These are phyloP conservation scores for Cadophora malorum DNA, from an alignment of 2,329 filamentous ascomycete genomes.

Conservation along the genomic window DNA sequence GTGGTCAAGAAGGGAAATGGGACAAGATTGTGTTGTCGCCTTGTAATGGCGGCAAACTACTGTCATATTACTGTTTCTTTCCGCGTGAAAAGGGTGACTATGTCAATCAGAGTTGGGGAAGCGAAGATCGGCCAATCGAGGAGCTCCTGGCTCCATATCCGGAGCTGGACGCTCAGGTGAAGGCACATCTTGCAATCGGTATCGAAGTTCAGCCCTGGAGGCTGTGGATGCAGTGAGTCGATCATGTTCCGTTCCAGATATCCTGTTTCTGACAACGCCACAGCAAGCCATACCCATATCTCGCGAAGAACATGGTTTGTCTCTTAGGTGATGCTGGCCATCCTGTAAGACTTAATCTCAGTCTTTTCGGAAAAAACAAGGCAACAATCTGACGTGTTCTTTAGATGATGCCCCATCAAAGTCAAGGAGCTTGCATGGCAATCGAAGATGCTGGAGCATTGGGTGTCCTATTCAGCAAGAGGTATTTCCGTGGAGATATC, in stretches of 20 bases:
- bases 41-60: slow-evolving; percentile 47
- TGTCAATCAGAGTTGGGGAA: slow-evolving; percentile 44
- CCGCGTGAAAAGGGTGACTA: slow-evolving; percentile 41
- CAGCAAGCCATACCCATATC: slow-evolving; percentile 60
- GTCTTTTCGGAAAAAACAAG: too few species aligned
- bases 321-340: slow-evolving; percentile 72
- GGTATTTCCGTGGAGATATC: slow-evolving; percentile 49
- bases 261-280: neutral
- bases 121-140: slow-evolving; percentile 65
- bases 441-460: slow-evolving; percentile 51
- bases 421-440: slow-evolving; percentile 58
- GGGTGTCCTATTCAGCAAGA: slow-evolving; percentile 47
- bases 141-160: slow-evolving; percentile 67
- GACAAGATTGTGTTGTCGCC: slow-evolving; percentile 51
- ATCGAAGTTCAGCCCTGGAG: slow-evolving; percentile 44
- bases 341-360: slow-evolving; percentile 46
- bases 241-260: neutral
- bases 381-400: neutral
- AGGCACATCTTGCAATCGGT: slow-evolving; percentile 36
- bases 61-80: slow-evolving; percentile 51
- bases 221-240: slow-evolving; percentile 63
- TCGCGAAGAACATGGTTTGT: slow-evolving; percentile 58
- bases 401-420: slow-evolving; percentile 72
- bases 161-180: slow-evolving; percentile 60
- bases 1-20: slow-evolving; percentile 45